Conservation (phyloP, 306 rosid genomes). For the Trifolium repens region DNA sequence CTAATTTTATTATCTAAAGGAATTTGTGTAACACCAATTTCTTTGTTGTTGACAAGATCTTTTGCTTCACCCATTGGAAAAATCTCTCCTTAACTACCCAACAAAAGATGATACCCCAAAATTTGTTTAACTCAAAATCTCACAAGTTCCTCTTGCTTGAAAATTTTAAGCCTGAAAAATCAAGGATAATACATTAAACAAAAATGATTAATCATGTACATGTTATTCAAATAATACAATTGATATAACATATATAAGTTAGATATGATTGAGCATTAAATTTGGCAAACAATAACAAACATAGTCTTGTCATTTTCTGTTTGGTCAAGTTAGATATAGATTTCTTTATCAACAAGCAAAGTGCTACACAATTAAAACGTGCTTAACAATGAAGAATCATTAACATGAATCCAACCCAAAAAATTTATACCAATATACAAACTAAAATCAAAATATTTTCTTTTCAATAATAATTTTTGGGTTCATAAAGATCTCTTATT, state of each 20-base stretch:
- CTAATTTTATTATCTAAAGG: not conserved
- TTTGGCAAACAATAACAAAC: conserved; percentile 1
- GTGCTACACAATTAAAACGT: not conserved
- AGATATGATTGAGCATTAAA: conserved; percentile 8
- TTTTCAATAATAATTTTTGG: not conserved
- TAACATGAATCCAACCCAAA: not conserved
- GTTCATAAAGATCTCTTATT: not conserved
- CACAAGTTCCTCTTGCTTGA: conserved; percentile 10
- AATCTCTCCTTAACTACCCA: conserved; percentile 16
- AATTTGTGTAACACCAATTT: conserved; percentile 21
- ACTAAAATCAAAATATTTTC: not conserved
- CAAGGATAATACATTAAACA: conserved; percentile 28
- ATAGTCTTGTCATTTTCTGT: not conserved
- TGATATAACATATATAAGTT: not conserved
- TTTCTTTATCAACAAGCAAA: conserved; percentile 17
- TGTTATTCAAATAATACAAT: conserved; percentile 13
- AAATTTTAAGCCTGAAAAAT: conserved; percentile 28
- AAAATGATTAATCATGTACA: not conserved
- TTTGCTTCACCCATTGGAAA: conserved; percentile 44
- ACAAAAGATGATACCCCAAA: not conserved
- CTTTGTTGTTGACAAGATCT: conserved; percentile 38
- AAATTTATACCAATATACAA: not conserved
- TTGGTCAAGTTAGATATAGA: not conserved
- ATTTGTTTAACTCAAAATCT: conserved; percentile 11
- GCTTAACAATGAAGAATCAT: not conserved